A percentile compares a stretch with the other conserved stretches of the same genome.
Evolutionary conservation across 1,284 basidiomycete species (phyloP).

Genomic region (Inonotus obliquus): DNA sequence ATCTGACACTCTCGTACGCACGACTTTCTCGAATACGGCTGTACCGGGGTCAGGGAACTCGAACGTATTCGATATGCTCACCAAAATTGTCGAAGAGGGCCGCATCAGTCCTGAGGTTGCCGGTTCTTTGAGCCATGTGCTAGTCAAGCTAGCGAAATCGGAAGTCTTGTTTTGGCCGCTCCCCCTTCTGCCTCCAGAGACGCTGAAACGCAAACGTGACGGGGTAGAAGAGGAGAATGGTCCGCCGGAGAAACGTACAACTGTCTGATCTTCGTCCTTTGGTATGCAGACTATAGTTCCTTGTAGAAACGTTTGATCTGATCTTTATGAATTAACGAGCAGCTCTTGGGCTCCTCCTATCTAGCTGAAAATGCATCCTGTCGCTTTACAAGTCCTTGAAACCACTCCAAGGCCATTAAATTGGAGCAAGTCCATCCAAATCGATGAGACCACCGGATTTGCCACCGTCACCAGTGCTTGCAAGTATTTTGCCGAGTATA

Average conservation of each 20-base stretch:
- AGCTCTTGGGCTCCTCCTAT: too few species aligned
- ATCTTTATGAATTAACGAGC: too few species aligned
- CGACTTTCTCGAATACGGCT: slow-evolving; percentile 27
- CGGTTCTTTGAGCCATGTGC: slow-evolving; percentile 48
- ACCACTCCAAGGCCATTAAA: too few species aligned
- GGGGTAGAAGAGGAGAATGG: slow-evolving; percentile 41
- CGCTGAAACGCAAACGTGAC: slow-evolving; percentile 65
- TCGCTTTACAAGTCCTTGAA: too few species aligned
- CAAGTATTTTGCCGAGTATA: too few species aligned
- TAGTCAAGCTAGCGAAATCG: slow-evolving; percentile 61
- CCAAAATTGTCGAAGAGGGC: slow-evolving; percentile 41
- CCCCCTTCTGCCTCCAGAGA: slow-evolving; percentile 52
- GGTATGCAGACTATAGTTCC: too few species aligned
- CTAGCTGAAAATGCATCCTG: too few species aligned
- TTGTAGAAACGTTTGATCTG: too few species aligned
- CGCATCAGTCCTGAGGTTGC: slow-evolving; percentile 48
- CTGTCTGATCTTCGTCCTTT: background rate
- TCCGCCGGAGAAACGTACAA: background rate
- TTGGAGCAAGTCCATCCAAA: too few species aligned
- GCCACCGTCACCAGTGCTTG: too few species aligned
- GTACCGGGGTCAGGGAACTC: slow-evolving; percentile 43
- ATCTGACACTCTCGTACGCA: slow-evolving; percentile 49
- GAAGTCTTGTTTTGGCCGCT: slow-evolving; percentile 58
- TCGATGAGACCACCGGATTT: too few species aligned
- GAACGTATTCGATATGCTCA: slow-evolving; percentile 52